Percentiles rank a stretch among this genome's conserved stretches.
Evolutionary conservation across 306 rosid genomes (phyloP).

Genomic region (Cucurbita maxima): DNA sequence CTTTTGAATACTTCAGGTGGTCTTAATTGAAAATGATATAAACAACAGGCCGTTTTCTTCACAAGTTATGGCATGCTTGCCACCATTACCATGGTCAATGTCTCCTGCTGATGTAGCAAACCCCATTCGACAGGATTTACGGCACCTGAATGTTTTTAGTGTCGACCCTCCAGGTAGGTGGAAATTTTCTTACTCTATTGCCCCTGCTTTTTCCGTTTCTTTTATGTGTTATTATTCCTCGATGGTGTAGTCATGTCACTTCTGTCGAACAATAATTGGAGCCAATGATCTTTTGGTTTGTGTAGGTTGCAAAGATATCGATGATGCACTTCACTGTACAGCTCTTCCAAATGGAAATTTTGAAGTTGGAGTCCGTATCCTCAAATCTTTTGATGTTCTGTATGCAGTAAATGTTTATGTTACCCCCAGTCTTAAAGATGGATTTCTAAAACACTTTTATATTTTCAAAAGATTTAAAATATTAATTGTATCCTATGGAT

Average conservation of each 20-base stretch:
- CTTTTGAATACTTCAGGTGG: constrained; percentile 49
- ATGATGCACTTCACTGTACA: constrained; percentile 87
- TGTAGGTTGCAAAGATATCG: constrained; percentile 94
- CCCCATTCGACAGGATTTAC: constrained; percentile 74
- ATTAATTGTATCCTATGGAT: not conserved
- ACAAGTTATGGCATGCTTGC: constrained; percentile 90
- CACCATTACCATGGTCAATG: constrained; percentile 89
- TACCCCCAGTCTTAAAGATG: not conserved
- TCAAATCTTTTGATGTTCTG: constrained; percentile 1
- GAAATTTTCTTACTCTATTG: not conserved
- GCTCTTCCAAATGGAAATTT: constrained; percentile 92
- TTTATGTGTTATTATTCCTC: not conserved
- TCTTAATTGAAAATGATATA: constrained; percentile 94
- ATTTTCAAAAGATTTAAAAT: not conserved
- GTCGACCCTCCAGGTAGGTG: constrained; percentile 95
- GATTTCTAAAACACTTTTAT: not conserved
- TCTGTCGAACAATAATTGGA: not conserved
- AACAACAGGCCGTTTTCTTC: constrained; percentile 84
- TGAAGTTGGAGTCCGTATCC: constrained; percentile 99
- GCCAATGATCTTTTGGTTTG: constrained; percentile 12
- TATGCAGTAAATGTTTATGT: not conserved
- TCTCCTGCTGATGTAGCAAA: constrained; percentile 67
- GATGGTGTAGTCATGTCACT: constrained; percentile 1
- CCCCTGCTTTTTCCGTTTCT: not conserved
- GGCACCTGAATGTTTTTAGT: constrained; percentile 56